A percentile compares a stretch with the other conserved stretches of the same genome.
Conservation (phyloP, 148 eudicot species). For the Cornus florida region DNA sequence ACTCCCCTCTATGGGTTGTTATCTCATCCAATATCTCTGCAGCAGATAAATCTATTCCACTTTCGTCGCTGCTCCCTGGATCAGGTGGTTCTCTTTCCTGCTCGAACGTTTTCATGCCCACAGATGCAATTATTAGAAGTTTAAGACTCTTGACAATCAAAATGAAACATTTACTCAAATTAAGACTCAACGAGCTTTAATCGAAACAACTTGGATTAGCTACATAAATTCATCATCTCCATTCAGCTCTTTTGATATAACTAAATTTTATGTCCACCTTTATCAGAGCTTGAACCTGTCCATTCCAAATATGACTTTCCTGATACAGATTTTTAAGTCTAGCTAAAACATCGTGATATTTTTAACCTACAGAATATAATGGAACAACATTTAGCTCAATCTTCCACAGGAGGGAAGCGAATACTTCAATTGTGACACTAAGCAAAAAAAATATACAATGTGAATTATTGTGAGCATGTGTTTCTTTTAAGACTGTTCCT, state of each 20-base stretch:
- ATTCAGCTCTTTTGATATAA: background rate
- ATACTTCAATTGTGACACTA: too few relatives aligned
- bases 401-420: too few relatives aligned
- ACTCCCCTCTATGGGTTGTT: slow-evolving; percentile 82
- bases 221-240: background rate
- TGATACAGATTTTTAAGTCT: background rate
- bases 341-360: too few relatives aligned
- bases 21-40: slow-evolving; percentile 73
- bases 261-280: background rate
- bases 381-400: too few relatives aligned
- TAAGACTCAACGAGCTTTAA: background rate
- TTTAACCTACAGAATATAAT: background rate
- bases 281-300: background rate
- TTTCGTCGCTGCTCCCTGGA: slow-evolving; percentile 26
- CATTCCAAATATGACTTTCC: background rate
- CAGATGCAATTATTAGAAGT: background rate
- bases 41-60: slow-evolving; percentile 27
- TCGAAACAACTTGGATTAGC: background rate
- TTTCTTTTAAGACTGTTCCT: too few relatives aligned
- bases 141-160: background rate
- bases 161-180: background rate
- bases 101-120: background rate
- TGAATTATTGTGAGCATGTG: too few relatives aligned
- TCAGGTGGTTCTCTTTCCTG: slow-evolving; percentile 38
- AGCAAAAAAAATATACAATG: too few relatives aligned